A percentile compares a stretch with the other conserved stretches of the same genome.
phyloP scores from a whole-genome alignment of 75 land plant genomes.

The Pinus taeda region DNA sequence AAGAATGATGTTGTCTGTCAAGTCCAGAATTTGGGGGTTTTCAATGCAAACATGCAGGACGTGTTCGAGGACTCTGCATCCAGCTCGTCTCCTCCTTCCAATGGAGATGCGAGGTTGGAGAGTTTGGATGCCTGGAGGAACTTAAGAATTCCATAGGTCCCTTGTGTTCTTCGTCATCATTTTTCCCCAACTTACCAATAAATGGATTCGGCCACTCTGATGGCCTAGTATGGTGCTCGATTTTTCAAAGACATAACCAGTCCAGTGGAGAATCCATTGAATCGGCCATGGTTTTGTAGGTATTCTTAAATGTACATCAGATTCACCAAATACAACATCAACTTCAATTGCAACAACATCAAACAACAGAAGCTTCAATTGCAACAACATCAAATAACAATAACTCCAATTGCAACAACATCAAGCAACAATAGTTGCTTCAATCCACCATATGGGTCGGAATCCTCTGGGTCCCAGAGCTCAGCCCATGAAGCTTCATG shows the following conservation, averaged over 20 bases:
- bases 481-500: constrained; percentile 44
- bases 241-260: constrained; percentile 5
- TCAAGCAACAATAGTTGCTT: background rate
- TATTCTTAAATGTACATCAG: constrained; percentile 9
- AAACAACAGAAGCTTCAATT: too few relatives aligned
- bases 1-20: too few relatives aligned
- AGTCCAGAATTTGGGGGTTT: too few relatives aligned
- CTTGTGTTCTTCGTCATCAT: background rate
- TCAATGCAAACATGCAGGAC: too few relatives aligned
- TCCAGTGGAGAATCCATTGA: constrained; percentile 2
- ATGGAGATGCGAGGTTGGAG: background rate
- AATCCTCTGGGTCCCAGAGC: constrained; percentile 29
- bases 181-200: constrained; percentile 15
- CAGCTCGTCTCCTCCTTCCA: background rate
- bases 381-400: too few relatives aligned
- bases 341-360: too few relatives aligned
- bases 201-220: background rate
- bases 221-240: background rate
- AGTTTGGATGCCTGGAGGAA: background rate
- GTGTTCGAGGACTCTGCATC: too few relatives aligned
- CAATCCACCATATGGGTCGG: background rate
- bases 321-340: too few relatives aligned
- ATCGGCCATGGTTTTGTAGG: constrained; percentile 17
- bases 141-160: background rate
- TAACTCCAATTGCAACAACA: background rate